Conservation (phyloP, 306 rosid species). For the Rosa multiflora region DNA sequence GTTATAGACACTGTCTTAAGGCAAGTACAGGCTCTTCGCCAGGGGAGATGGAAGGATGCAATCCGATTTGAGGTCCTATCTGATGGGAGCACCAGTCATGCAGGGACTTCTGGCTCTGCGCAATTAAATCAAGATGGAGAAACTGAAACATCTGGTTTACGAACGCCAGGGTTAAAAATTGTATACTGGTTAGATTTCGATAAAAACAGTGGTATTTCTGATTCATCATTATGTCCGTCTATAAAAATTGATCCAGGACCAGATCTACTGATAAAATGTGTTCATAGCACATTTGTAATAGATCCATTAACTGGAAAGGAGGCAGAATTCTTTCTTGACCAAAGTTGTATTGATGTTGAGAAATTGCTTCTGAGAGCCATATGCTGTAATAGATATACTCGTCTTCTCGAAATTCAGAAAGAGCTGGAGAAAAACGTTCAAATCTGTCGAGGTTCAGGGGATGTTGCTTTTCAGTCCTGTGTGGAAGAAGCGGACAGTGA, state of each 20-base stretch:
- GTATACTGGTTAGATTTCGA: conserved; percentile 93
- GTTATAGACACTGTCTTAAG: conserved; percentile 88
- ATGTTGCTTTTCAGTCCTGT: conserved; percentile 67
- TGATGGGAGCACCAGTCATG: conserved; percentile 61
- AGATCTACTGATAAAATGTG: conserved; percentile 82
- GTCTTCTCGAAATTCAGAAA: conserved; percentile 88
- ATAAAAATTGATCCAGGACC: conserved; percentile 90
- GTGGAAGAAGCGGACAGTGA: conserved; percentile 57
- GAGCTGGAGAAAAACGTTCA: conserved; percentile 73
- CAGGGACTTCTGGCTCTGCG: conserved; percentile 56
- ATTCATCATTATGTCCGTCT: conserved; percentile 66
- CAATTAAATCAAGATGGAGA: conserved; percentile 82
- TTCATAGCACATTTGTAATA: conserved; percentile 80
- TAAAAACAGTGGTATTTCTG: conserved; percentile 60
- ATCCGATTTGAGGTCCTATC: conserved; percentile 89
- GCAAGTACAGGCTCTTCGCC: conserved; percentile 89
- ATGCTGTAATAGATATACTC: conserved; percentile 85
- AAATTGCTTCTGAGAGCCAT: conserved; percentile 84
- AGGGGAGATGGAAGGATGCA: conserved; percentile 96
- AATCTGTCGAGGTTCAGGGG: conserved; percentile 64
- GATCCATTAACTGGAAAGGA: conserved; percentile 89
- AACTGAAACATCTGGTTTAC: conserved; percentile 70
- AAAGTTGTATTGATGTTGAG: conserved; percentile 93
- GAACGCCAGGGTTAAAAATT: conserved; percentile 88
- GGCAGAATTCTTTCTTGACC: conserved; percentile 80